A percentile compares a stretch with the other conserved stretches of the same genome.
Evolutionary conservation across 768 basidiomycete species (phyloP).

Genomic region (Cantharellus cinnabarinus): DNA sequence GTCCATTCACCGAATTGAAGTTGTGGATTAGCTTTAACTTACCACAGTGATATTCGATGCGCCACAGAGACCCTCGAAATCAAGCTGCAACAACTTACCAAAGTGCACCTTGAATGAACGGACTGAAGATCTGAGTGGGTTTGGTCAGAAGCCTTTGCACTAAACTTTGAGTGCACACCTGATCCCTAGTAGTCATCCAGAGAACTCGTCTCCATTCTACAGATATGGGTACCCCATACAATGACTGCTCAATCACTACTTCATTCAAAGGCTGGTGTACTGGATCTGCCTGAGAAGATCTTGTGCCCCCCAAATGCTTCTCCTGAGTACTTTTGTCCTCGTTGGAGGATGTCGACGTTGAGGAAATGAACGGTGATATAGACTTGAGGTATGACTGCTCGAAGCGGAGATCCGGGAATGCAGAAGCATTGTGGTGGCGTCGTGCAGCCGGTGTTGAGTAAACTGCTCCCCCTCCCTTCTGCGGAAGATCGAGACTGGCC

Average conservation of each 20-base stretch:
- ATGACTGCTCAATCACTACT: not conserved
- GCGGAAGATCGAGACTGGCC: no score
- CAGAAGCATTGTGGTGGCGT: not conserved
- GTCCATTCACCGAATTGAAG: not conserved
- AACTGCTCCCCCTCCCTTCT: no score
- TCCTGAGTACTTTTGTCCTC: not conserved
- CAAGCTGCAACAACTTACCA: conserved; percentile 1
- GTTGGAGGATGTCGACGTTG: not conserved
- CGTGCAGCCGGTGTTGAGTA: no score
- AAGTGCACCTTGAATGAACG: conserved; percentile 5
- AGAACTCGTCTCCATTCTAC: conserved; percentile 9
- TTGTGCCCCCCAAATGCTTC: not conserved
- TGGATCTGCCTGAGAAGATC: not conserved
- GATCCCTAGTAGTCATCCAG: conserved; percentile 11
- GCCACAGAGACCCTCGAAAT: not conserved
- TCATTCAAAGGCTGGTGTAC: conserved; percentile 1
- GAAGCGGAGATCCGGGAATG: conserved; percentile 12
- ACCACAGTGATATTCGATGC: not conserved
- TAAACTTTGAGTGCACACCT: conserved; percentile 5
- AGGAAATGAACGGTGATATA: conserved; percentile 10
- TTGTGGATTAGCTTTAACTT: not conserved
- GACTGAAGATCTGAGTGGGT: conserved; percentile 3
- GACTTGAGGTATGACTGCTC: conserved; percentile 11
- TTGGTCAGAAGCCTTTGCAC: not conserved
- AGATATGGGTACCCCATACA: conserved; percentile 6